Evolutionary conservation across 1,139 yeast genomes (phyloP).

Genomic region (Lipomyces yarrowii): DNA sequence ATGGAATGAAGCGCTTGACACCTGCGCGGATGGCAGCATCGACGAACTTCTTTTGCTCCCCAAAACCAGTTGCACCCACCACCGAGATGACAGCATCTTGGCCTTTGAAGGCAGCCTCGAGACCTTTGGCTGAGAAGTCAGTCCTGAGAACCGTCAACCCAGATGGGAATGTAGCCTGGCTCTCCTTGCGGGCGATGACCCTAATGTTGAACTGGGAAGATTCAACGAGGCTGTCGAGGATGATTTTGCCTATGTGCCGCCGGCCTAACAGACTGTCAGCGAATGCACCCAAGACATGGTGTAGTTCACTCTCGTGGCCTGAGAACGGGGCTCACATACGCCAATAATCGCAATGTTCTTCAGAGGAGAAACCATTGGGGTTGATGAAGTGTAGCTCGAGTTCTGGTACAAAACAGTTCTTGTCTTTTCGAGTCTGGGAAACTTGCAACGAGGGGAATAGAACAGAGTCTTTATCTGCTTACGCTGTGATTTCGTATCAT

Average conservation of each 20-base stretch:
- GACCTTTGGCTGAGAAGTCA: background rate
- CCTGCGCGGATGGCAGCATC: background rate
- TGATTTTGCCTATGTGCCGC: background rate
- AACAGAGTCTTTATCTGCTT: no score
- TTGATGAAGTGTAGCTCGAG: no score
- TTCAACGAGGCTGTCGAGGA: background rate
- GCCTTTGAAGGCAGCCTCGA: background rate
- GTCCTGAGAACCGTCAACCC: background rate
- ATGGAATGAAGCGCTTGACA: background rate
- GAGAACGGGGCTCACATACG: no score
- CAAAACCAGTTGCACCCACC: background rate
- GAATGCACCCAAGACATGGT: no score
- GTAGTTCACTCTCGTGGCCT: no score
- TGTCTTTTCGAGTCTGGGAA: no score
- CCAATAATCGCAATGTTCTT: no score
- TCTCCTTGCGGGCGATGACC: background rate
- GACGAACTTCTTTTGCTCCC: background rate
- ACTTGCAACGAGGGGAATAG: no score
- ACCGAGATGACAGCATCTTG: background rate
- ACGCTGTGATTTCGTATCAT: no score
- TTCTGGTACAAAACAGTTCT: no score
- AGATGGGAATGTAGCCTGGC: background rate
- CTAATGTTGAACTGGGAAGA: background rate
- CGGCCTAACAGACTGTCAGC: background rate
- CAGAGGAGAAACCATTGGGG: no score